These are phyloP conservation scores for Termitomyces titanicus DNA, from an alignment of 768 basidiomycete species.

Conservation along the genomic window DNA sequence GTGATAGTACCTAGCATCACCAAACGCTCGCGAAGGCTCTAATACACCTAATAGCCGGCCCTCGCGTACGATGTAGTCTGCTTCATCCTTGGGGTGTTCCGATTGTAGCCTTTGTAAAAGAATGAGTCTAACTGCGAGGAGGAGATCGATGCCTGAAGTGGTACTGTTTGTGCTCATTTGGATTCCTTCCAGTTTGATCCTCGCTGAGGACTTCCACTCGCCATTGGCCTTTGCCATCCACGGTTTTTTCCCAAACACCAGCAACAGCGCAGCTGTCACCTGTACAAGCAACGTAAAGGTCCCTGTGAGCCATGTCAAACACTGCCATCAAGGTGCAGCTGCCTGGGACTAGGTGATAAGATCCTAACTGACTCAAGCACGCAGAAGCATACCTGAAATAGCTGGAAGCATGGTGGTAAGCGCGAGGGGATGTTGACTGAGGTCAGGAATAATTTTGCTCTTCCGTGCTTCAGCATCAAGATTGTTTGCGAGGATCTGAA, in stretches of 20 bases:
- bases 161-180: constrained; percentile 78
- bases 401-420: constrained; percentile 78
- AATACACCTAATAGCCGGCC: constrained; percentile 87
- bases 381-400: constrained; percentile 52
- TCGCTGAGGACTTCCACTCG: constrained; percentile 91
- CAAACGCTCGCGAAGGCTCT: constrained; percentile 84
- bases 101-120: constrained; percentile 56
- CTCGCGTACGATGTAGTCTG: constrained; percentile 64
- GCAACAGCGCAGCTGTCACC: constrained; percentile 97
- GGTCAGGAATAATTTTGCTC: constrained; percentile 54
- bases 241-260: constrained; percentile 77
- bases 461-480: constrained; percentile 49
- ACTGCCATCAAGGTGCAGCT: constrained; percentile 89
- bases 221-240: constrained; percentile 73
- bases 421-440: constrained; percentile 69
- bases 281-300: constrained; percentile 87
- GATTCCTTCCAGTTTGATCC: constrained; percentile 94
- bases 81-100: constrained; percentile 81
- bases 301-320: constrained; percentile 77
- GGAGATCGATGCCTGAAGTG: constrained; percentile 10
- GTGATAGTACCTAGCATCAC: constrained; percentile 86
- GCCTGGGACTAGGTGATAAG: constrained; percentile 38
- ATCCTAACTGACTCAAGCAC: constrained; percentile 1
- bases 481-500: constrained; percentile 62
- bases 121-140: background rate